Evolutionary conservation across 345 rosid species (phyloP), one percentile per base, ranked within the genome.

Genomic region (Pseudoturritis turrita): DNA sequence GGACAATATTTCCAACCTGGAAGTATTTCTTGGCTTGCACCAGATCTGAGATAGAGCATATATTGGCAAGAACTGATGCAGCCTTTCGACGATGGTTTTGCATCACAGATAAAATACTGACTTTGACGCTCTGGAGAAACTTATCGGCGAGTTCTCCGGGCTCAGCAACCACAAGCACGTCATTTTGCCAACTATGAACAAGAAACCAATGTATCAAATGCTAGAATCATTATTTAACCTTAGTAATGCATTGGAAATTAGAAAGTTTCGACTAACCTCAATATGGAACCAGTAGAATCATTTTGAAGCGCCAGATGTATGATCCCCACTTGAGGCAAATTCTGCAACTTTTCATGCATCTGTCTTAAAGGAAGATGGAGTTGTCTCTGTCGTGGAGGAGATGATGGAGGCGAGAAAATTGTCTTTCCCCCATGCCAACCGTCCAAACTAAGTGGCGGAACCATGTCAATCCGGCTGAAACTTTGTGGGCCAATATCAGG

Each of bases 101-200:
- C 76, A 80, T 79, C 72, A 84, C 76, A 10, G 98, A 84, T 62
- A 88, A 74, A 76, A 88, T 81, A 81, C 94, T 91, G 81, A 82
- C 49, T 82, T 95, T 95, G 33, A 91, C 92, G 47, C 84, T 86
- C 63, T 79, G 98, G 17, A 95, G 86, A 77, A 95, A 95, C 80
- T 84, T 91, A 60, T 88, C 91, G 0, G 98, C 96, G 35, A 84
- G 91, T 63, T 87, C 99, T 70, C 99, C 99, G 59, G 99, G 99
- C 77, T 95, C 99, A 65, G 97, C 96, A 51, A 95, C 97, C 71
- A 91, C 99, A 81, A 91, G 88, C 15, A 95, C 99, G 68, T 91
- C 99, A 76, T 88, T 95, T 78, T 95, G 96, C 98, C 98, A 95
- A 77, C 62, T 56, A 44, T 77, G 57, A 37, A 70, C 28, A 40